Evolutionary conservation across 805 yeast species (phyloP).

Genomic region (Cyberlindnera saturnus): DNA sequence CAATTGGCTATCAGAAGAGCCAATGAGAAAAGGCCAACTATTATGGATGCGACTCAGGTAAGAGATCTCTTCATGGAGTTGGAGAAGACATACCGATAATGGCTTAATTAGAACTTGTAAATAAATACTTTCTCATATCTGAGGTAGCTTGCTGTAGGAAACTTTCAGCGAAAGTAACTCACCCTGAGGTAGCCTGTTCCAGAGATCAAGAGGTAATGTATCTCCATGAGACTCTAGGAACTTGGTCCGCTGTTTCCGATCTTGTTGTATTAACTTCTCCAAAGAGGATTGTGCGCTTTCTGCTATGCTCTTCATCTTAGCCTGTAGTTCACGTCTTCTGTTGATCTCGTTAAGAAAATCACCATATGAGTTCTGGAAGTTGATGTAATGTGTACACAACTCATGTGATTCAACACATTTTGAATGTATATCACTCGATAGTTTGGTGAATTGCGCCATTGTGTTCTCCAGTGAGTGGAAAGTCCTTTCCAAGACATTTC

Average conservation of each 20-base stretch:
- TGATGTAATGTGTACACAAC: conserved; percentile 41
- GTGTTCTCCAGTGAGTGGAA: conserved; percentile 11
- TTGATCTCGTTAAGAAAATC: conserved; percentile 45
- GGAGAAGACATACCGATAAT: conserved; percentile 39
- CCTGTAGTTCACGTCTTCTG: conserved; percentile 40
- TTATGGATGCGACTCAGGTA: conserved; percentile 47
- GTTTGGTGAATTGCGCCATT: conserved; percentile 8
- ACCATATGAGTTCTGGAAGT: conserved; percentile 47
- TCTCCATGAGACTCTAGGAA: conserved; percentile 47
- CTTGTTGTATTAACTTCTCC: conserved; percentile 35
- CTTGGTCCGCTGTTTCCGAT: conserved; percentile 32
- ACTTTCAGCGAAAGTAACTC: conserved; percentile 1
- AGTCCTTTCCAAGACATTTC: conserved; percentile 7
- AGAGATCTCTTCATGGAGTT: conserved; percentile 45
- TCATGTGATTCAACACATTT: conserved; percentile 23
- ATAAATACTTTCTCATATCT: conserved; percentile 16
- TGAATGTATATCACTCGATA: conserved; percentile 8
- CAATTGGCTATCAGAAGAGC: conserved; percentile 61
- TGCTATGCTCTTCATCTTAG: conserved; percentile 33
- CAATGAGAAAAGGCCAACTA: conserved; percentile 35
- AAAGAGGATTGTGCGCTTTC: conserved; percentile 37
- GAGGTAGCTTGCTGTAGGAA: background rate
- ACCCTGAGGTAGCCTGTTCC: conserved; percentile 25
- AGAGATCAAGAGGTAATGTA: conserved; percentile 48
- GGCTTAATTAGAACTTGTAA: background rate